Evolutionary conservation across 345 rosid genomes (phyloP), one percentile per base, ranked within the genome.

Genomic region (Moricandia arvensis): DNA sequence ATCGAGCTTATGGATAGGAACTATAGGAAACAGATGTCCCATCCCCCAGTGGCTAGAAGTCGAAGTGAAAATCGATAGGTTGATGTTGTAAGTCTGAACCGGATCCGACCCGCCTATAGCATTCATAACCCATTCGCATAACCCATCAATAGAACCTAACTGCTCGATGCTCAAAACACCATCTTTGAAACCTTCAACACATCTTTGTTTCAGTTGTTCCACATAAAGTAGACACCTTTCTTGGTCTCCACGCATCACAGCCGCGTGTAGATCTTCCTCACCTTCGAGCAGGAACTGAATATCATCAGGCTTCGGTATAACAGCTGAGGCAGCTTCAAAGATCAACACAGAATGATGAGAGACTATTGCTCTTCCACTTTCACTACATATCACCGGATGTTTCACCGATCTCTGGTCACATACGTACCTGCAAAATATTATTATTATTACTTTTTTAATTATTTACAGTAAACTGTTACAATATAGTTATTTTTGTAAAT

Each of bases 21-120:
- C 85, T 0, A 95, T 87, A 11, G 99, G 99, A 60, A 95, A 95
- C 75, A 89, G 67, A 83, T 93, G 99, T 9, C 86, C 94, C 61
- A 93, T 93, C 12, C 93, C 93, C 99, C 99, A 96, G 69, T 86
- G 88, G 85, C 91, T 97, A 15, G 98, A 96, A 80, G 91, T 93
- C 1, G 99, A 96, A 41, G 99, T 92, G 82, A 96, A 96, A 53
- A 96, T 72, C 0, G 99, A 96, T 3, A 96, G 87, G 69, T 96
- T 96, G 15, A 89, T 88, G 71, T 91, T 87, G 76, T 90, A 96
- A 26, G 96, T 89, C 5, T 83, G 87, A 27, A 82, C 82, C 0
- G 91, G 79, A 49, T 90, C 90, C 1, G 86, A 74, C 2, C 71
- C 83, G 17, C 91, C 90, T 7, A 89, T 82, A 16, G 78, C 87